These are phyloP conservation scores for Ascomycota sp. DNA, from an alignment of 2,329 filamentous ascomycete genomes.

Conservation along the genomic window DNA sequence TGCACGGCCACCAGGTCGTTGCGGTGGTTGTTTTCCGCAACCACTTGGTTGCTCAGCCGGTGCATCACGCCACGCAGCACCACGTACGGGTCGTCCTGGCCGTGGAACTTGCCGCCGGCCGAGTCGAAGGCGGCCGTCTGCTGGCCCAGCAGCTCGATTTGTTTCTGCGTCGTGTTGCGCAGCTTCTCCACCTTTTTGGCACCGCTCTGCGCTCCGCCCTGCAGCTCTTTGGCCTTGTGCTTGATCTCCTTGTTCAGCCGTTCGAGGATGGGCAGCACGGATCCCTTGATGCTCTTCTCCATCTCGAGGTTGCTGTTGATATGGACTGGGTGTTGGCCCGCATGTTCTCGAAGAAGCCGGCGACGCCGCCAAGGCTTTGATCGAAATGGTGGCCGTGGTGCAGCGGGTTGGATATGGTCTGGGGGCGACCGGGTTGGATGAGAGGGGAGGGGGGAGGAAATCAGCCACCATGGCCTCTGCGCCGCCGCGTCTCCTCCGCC, in stretches of 20 bases:
- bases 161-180: slow-evolving; percentile 71
- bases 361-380: slow-evolving; percentile 67
- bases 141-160: slow-evolving; percentile 83
- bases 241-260: slow-evolving; percentile 92
- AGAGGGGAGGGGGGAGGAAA: too few species aligned
- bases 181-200: slow-evolving; percentile 86
- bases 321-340: slow-evolving; percentile 80
- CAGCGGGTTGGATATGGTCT: slow-evolving; percentile 71
- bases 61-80: slow-evolving; percentile 63
- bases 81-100: slow-evolving; percentile 72
- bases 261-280: slow-evolving; percentile 72
- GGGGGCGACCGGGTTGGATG: too few species aligned
- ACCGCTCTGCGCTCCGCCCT: slow-evolving; percentile 59
- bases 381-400: slow-evolving; percentile 88
- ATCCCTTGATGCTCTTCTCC: slow-evolving; percentile 71
- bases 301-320: slow-evolving; percentile 81
- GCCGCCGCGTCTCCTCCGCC: not conserved
- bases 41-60: slow-evolving; percentile 72
- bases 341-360: slow-evolving; percentile 86
- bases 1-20: slow-evolving; percentile 87
- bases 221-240: slow-evolving; percentile 80
- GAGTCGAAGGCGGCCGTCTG: slow-evolving; percentile 67
- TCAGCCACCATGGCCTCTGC: not conserved
- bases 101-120: slow-evolving; percentile 46
- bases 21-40: slow-evolving; percentile 89